These are phyloP conservation scores for Escovopsis sp. DNA, from an alignment of 2,329 filamentous ascomycete genomes.

Conservation along the genomic window DNA sequence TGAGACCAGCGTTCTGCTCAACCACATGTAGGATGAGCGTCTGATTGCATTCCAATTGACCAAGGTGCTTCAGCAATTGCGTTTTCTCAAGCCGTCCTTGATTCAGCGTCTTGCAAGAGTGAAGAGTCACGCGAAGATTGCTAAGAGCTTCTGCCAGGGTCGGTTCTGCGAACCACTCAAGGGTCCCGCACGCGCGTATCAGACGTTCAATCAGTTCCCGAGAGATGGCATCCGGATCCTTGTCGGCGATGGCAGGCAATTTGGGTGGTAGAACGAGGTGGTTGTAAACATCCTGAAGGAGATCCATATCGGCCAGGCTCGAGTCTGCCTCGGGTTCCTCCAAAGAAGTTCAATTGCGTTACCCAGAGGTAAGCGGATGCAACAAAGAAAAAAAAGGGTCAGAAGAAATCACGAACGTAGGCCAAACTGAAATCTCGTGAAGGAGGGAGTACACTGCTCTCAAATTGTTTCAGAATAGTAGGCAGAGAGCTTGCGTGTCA, in stretches of 20 bases:
- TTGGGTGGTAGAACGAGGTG: conserved; percentile 13
- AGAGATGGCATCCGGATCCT: conserved; percentile 1
- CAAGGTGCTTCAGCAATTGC: not conserved
- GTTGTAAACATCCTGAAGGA: conserved; percentile 8
- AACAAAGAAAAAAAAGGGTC: not conserved
- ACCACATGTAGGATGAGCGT: conserved; percentile 8
- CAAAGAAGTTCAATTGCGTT: too few relatives aligned
- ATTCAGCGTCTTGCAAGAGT: not conserved
- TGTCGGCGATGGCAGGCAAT: conserved; percentile 6
- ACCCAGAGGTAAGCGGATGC: too few relatives aligned
- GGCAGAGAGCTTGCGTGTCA: too few relatives aligned
- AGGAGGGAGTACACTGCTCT: too few relatives aligned
- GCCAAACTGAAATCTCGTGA: not conserved
- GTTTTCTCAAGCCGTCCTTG: conserved; percentile 1
- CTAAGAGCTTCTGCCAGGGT: not conserved
- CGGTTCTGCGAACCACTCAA: not conserved
- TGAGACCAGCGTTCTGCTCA: conserved; percentile 19
- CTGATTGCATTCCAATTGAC: not conserved
- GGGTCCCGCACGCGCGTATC: not conserved
- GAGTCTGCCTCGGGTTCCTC: not conserved
- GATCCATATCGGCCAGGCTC: not conserved
- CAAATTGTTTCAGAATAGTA: too few relatives aligned
- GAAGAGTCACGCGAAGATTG: conserved; percentile 1
- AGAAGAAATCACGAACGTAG: conserved; percentile 14
- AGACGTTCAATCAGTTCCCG: conserved; percentile 6